Conservation (phyloP, 257 asterid species). For the Petrea volubilis region DNA sequence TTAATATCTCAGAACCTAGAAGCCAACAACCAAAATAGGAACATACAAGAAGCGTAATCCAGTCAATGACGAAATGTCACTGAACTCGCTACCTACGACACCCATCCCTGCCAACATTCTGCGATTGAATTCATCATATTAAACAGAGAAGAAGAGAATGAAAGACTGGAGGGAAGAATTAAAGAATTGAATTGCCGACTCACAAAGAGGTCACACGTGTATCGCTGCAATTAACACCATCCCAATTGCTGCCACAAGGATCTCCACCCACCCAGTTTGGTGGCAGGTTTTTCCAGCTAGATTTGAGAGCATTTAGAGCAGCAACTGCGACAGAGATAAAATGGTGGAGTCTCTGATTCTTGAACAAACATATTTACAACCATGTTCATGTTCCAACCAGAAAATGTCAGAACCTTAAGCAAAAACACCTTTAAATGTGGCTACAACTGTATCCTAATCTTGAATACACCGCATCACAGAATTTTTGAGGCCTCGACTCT, state of each 20-base stretch:
- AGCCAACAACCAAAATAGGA: constrained; percentile 16
- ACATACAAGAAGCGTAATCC: constrained; percentile 61
- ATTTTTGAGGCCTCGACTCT: background rate
- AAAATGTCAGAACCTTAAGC: background rate
- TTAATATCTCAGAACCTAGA: background rate
- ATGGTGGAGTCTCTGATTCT: background rate
- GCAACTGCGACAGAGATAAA: constrained; percentile 46
- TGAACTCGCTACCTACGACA: constrained; percentile 52
- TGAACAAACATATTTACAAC: background rate
- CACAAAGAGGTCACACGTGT: constrained; percentile 70
- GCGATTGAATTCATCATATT: constrained; percentile 27
- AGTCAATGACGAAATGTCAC: constrained; percentile 67
- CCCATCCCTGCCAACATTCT: constrained; percentile 65
- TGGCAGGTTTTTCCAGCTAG: constrained; percentile 80
- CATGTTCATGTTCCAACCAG: background rate
- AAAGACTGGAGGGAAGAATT: constrained; percentile 10
- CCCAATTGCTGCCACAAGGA: constrained; percentile 85
- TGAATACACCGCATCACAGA: background rate
- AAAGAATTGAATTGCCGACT: constrained; percentile 21
- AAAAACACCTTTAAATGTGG: background rate
- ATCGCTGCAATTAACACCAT: constrained; percentile 61
- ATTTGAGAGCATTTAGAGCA: constrained; percentile 61
- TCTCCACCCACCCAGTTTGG: constrained; percentile 84
- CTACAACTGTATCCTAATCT: background rate
- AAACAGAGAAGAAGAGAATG: constrained; percentile 3